Conservation (phyloP, 2,329 filamentous ascomycete genomes). For the Aspergillus arachidicola region DNA sequence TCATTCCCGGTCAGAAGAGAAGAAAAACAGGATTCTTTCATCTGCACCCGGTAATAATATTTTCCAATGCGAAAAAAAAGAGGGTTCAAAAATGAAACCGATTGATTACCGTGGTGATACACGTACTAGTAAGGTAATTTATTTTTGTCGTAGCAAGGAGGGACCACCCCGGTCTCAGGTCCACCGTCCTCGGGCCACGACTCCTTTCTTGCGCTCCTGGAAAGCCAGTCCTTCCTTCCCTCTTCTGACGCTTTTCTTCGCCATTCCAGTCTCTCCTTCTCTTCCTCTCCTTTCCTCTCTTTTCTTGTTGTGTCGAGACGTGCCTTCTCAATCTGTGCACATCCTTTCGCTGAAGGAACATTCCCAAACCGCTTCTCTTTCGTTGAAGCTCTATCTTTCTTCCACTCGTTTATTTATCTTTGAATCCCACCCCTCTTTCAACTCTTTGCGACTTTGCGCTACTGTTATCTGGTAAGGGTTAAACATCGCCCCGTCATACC, state of each 20-base stretch:
- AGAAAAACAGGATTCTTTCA: background rate
- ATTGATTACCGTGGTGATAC: slow-evolving; percentile 4
- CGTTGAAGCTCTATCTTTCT: slow-evolving; percentile 33
- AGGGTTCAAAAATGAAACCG: background rate
- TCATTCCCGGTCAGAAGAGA: slow-evolving; percentile 15
- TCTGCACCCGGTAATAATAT: background rate
- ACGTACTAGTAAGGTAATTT: background rate
- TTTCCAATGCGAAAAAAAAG: background rate
- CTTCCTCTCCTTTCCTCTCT: slow-evolving; percentile 38
- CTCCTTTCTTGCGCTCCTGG: slow-evolving; percentile 36
- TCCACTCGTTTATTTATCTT: slow-evolving; percentile 38
- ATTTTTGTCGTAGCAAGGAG: slow-evolving; percentile 22
- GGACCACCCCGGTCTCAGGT: slow-evolving; percentile 20
- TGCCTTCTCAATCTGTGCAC: slow-evolving; percentile 38
- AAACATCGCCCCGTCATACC: slow-evolving; percentile 12
- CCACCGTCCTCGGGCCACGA: slow-evolving; percentile 29
- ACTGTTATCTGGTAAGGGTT: slow-evolving; percentile 15
- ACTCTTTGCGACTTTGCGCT: slow-evolving; percentile 15
- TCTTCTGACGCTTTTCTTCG: slow-evolving; percentile 19
- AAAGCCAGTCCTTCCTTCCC: slow-evolving; percentile 20
- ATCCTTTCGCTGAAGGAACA: slow-evolving; percentile 20
- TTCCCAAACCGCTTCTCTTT: slow-evolving; percentile 33
- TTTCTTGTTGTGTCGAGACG: slow-evolving; percentile 22
- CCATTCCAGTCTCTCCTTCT: slow-evolving; percentile 23
- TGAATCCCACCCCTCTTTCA: slow-evolving; percentile 15